Base-by-base conservation (phyloP, 1,139 yeast genomes). In the Candida gigantensis region DNA sequence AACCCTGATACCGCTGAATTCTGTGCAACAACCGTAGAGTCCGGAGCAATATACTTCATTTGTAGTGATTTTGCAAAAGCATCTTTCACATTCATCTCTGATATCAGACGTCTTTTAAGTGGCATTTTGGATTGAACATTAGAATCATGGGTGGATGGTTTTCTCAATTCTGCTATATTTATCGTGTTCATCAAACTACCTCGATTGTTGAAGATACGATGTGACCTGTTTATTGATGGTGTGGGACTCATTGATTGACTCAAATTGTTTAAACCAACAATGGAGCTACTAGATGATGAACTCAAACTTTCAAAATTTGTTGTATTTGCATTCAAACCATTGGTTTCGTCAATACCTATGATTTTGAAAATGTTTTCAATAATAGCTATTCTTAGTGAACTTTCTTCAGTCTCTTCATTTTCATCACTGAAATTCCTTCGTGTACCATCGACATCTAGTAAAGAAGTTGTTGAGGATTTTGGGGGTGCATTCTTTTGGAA, bases 361-460 rank as follows among this genome's bases (percentile, higher is more conserved):
- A 81, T 65, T 40, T 74, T 73, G 55, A 90, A 85, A 38, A 92
- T 76, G 28, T 81, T 83, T 48, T 87, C 96, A 5, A 84, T 77
- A 3, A 92, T 61, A 0, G 95, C 89, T 20, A 74, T 67, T 31
- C 89, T 69, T 28, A 87, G 60, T 0, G 87, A 75, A 0, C 80
- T 68, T 34, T 87, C 95, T 46, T 86, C 94, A 0, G 86, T 81
- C 49, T 86, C 95, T 44, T 84, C 88, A 6, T 60, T 49, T 32
- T 80, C 82, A 20, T 77, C 79, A 8, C 81, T 74, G 41, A 82
- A 79, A 1, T 33, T 37, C 9, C 24, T 17, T 24, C 41, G 16
- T 15, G 32, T 33, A 9, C 15, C 12, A 10, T 46, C 41, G 3
- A 39, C 34, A 10, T 13, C 28, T 12, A 34, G 34, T 15, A 32